phyloP scores from a whole-genome alignment of 768 basidiomycete genomes.

The Gloeopeniophorella convolvens region DNA sequence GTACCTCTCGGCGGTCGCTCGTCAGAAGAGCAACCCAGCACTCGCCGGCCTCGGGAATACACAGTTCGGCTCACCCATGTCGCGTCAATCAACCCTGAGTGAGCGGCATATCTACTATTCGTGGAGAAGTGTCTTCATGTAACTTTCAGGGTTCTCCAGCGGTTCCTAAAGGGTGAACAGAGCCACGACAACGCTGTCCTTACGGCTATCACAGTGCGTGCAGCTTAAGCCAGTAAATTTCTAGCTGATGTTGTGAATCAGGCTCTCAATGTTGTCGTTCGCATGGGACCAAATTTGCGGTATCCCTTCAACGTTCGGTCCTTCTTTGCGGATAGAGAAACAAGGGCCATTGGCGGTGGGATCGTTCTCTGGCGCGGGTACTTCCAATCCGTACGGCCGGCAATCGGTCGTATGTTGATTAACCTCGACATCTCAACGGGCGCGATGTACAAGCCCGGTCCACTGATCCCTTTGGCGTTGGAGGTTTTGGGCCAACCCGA shows the following conservation, averaged over 20 bases:
- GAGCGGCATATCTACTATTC: conserved; percentile 32
- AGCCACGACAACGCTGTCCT: conserved; percentile 62
- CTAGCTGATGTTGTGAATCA: conserved; percentile 23
- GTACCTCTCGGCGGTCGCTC: conserved; percentile 37
- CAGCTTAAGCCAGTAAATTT: background rate
- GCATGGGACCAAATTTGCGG: conserved; percentile 62
- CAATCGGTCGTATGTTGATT: conserved; percentile 52
- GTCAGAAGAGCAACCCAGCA: background rate
- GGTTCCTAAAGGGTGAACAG: conserved; percentile 59
- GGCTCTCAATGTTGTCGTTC: conserved; percentile 69
- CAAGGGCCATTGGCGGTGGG: conserved; percentile 48
- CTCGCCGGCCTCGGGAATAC: conserved; percentile 49
- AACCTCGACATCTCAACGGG: conserved; percentile 76
- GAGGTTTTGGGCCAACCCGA: conserved; percentile 39
- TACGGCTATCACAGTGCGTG: conserved; percentile 55
- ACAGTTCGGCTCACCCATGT: conserved; percentile 60
- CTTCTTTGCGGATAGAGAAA: conserved; percentile 61
- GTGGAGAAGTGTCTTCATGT: conserved; percentile 17
- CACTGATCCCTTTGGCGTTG: conserved; percentile 49
- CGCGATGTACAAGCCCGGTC: conserved; percentile 64
- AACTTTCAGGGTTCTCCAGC: conserved; percentile 46
- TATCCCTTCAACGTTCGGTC: conserved; percentile 68
- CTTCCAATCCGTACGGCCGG: conserved; percentile 72
- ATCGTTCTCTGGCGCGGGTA: conserved; percentile 73
- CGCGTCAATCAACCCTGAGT: conserved; percentile 79